Evolutionary conservation across 305 asterid species (phyloP).

Genomic region (Nicotiana rustica): DNA sequence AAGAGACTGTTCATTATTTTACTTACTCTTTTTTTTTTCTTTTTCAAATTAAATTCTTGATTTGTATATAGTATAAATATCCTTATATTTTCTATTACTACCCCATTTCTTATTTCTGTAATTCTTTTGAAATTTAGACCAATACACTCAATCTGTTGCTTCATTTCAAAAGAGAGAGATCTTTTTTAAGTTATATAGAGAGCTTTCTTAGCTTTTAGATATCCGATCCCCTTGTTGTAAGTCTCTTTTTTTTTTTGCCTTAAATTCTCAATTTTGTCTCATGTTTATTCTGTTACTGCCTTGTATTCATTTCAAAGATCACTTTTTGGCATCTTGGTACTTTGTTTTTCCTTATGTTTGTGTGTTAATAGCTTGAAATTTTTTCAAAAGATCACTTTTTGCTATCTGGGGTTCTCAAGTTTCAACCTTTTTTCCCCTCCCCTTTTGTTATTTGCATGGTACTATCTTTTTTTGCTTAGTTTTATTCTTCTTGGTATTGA

Average conservation of each 20-base stretch:
- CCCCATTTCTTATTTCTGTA: neutral
- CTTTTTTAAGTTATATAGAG: conserved; percentile 37
- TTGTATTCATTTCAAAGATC: conserved; percentile 18
- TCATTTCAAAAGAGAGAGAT: conserved; percentile 44
- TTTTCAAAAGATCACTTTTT: conserved; percentile 48
- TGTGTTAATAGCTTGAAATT: neutral
- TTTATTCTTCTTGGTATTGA: too few species aligned
- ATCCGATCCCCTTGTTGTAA: conserved; percentile 95
- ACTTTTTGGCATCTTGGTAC: conserved; percentile 24
- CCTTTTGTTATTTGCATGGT: too few species aligned
- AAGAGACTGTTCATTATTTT: conserved; percentile 20
- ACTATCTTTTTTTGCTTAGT: too few species aligned
- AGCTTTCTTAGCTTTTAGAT: conserved; percentile 81
- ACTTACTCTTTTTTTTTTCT: neutral
- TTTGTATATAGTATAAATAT: conserved; percentile 23
- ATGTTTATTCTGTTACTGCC: conserved; percentile 32
- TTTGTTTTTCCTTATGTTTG: neutral
- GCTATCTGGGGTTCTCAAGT: conserved; percentile 46
- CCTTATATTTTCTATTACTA: neutral
- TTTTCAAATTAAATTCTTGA: neutral
- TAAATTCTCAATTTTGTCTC: conserved; percentile 46
- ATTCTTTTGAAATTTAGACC: neutral
- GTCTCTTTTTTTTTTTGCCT: conserved; percentile 60
- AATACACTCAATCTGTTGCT: conserved; percentile 56
- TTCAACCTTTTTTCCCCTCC: too few species aligned